Conservation (phyloP, 1,284 basidiomycete species). For the Irpex sp. region DNA sequence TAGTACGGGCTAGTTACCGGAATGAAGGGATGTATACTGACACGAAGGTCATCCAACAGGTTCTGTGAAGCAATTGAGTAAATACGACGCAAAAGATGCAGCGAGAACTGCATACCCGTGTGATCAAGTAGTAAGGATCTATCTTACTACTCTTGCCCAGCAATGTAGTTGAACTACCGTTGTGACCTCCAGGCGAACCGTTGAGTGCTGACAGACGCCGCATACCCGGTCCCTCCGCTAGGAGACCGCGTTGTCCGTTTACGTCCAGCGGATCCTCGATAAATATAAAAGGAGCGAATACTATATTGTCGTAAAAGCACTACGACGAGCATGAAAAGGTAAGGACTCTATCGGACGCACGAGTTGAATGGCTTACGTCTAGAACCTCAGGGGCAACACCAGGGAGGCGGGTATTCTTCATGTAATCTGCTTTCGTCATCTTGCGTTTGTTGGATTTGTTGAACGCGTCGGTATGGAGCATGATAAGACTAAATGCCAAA, state of each 20-base stretch:
- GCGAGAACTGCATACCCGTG: slow-evolving; percentile 48
- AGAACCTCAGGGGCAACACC: slow-evolving; percentile 82
- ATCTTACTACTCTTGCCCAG: slow-evolving; percentile 65
- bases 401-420: slow-evolving; percentile 88
- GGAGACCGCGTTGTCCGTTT: slow-evolving; percentile 49
- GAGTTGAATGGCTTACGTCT: slow-evolving; percentile 53
- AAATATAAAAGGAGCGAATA: slow-evolving; percentile 93
- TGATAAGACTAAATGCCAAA: slow-evolving; percentile 95
- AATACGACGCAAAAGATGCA: neutral
- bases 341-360: neutral
- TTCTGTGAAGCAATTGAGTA: slow-evolving; percentile 38
- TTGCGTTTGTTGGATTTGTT: slow-evolving; percentile 97
- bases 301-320: slow-evolving; percentile 97
- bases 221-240: slow-evolving; percentile 38
- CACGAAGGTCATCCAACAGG: slow-evolving; percentile 69
- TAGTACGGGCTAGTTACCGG: slow-evolving; percentile 72
- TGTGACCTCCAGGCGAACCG: slow-evolving; percentile 27
- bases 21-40: slow-evolving; percentile 67
- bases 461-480: slow-evolving; percentile 98
- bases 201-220: slow-evolving; percentile 40
- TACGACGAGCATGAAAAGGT: slow-evolving; percentile 26
- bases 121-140: slow-evolving; percentile 91
- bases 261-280: slow-evolving; percentile 85
- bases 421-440: slow-evolving; percentile 93
- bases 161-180: slow-evolving; percentile 34